Conservation (phyloP, 176 grass and related monocot genomes). For the Raddia guianensis region DNA sequence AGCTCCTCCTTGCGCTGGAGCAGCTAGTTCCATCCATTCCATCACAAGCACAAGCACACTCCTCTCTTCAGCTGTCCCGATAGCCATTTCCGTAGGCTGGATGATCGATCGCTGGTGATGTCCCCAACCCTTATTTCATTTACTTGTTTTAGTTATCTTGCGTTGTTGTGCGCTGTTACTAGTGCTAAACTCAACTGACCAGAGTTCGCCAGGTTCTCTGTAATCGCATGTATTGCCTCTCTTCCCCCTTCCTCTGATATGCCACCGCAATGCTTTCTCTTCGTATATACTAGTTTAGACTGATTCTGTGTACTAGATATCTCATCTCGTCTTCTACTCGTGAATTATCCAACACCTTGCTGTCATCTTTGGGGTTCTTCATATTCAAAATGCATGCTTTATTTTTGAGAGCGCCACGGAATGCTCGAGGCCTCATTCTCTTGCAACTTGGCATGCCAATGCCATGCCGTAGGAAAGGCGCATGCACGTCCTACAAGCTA, state of each 20-base stretch:
- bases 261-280: neutral
- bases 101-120: neutral
- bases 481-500: neutral
- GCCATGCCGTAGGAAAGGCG: neutral
- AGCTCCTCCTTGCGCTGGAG: too few species aligned
- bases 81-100: too few species aligned
- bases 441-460: neutral
- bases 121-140: neutral
- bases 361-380: neutral
- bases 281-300: neutral
- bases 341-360: neutral
- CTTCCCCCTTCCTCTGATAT: neutral
- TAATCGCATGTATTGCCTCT: constrained; percentile 21
- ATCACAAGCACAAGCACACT: too few species aligned
- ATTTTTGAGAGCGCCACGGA: neutral
- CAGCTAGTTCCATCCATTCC: neutral
- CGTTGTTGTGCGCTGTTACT: neutral
- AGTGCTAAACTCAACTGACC: constrained; percentile 26
- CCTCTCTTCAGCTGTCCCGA: too few species aligned
- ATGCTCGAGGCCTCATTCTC: neutral
- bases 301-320: neutral
- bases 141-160: neutral
- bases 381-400: neutral
- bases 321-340: neutral
- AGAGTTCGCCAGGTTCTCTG: constrained; percentile 55